phyloP scores from a whole-genome alignment of 768 basidiomycete species.

The Trametes maxima region DNA sequence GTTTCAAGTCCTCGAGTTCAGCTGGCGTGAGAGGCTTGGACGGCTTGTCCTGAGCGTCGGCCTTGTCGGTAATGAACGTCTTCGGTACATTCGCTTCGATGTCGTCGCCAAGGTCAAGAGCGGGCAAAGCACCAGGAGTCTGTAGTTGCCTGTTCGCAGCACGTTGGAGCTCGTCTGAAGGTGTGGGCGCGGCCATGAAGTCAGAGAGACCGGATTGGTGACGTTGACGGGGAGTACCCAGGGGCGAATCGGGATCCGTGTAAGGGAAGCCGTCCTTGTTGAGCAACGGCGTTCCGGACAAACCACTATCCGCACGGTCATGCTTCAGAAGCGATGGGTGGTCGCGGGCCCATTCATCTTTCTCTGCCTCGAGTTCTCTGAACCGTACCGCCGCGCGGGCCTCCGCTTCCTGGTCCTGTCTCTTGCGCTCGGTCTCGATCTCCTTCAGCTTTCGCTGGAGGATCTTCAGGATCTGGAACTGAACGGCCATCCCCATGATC shows the following conservation, averaged over 20 bases:
- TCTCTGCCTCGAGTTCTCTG: constrained; percentile 64
- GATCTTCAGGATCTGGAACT: constrained; percentile 81
- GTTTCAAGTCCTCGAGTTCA: constrained; percentile 60
- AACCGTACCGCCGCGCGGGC: constrained; percentile 72
- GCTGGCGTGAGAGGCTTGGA: constrained; percentile 34
- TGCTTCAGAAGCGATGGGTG: constrained; percentile 69
- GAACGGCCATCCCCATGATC: constrained; percentile 87
- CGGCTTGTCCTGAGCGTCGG: constrained; percentile 36
- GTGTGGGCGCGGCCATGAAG: constrained; percentile 57
- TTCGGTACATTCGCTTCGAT: constrained; percentile 77
- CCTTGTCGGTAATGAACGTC: constrained; percentile 58
- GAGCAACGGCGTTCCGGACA: constrained; percentile 66
- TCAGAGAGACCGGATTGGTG: constrained; percentile 73
- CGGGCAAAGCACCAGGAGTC: constrained; percentile 60
- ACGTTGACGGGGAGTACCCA: constrained; percentile 54
- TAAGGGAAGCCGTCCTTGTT: constrained; percentile 43
- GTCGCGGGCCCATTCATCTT: constrained; percentile 84
- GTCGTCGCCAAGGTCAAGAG: constrained; percentile 72
- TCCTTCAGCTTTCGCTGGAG: constrained; percentile 80
- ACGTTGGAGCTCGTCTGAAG: constrained; percentile 62
- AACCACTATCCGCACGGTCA: constrained; percentile 61
- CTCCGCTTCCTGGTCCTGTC: constrained; percentile 76
- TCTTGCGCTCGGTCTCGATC: constrained; percentile 73
- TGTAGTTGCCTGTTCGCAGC: constrained; percentile 49
- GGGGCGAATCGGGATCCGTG: constrained; percentile 53